These are phyloP conservation scores for Marasmius sp. DNA, from an alignment of 1,284 basidiomycete genomes.

Conservation along the genomic window DNA sequence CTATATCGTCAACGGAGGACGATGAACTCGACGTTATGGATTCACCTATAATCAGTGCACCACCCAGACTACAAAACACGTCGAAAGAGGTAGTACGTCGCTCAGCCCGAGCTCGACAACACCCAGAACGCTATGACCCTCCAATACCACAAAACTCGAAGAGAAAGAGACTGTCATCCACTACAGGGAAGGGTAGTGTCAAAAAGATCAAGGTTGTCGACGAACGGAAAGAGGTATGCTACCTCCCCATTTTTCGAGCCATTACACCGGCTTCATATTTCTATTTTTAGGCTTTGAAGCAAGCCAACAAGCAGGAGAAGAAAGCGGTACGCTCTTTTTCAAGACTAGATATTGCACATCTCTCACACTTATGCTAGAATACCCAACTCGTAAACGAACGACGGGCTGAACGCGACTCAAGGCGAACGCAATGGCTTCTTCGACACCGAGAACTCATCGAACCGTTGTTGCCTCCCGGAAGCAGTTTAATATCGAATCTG, in stretches of 20 bases:
- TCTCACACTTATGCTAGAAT: constrained; percentile 23
- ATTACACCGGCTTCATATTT: background rate
- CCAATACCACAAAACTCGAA: background rate
- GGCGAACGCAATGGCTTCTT: constrained; percentile 39
- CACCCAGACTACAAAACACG: background rate
- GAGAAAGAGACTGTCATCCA: background rate
- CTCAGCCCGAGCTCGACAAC: background rate
- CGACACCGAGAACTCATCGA: constrained; percentile 38
- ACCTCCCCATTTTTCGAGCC: too few species aligned
- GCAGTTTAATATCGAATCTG: constrained; percentile 27
- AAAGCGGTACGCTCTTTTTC: constrained; percentile 33
- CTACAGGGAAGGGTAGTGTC: background rate
- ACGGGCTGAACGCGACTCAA: constrained; percentile 33
- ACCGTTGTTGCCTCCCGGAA: constrained; percentile 38
- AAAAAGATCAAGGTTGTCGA: background rate
- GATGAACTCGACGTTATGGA: constrained; percentile 1
- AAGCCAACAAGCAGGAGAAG: constrained; percentile 32
- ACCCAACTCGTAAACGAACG: constrained; percentile 32
- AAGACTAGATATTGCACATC: background rate
- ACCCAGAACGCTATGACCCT: background rate
- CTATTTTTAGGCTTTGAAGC: constrained; percentile 25
- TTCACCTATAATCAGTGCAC: background rate
- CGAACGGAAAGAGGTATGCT: background rate
- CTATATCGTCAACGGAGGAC: background rate
- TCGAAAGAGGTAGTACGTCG: background rate